Evolutionary conservation across 768 basidiomycete species (phyloP).

Genomic region (Lanmaoa rubissima): DNA sequence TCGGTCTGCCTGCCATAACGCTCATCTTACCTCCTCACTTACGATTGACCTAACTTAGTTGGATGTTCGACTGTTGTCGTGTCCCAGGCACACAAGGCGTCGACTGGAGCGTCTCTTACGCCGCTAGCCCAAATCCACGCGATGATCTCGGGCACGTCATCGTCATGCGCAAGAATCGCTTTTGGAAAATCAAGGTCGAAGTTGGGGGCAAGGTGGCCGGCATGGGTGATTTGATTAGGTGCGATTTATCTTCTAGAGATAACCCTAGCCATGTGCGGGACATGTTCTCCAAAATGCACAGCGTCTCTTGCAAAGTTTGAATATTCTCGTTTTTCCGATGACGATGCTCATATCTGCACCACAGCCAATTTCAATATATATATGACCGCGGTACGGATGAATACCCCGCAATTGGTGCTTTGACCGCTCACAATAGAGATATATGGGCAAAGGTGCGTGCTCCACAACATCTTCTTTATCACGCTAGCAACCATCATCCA

Average conservation of each 20-base stretch:
- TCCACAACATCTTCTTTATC: neutral
- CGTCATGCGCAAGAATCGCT: constrained; percentile 79
- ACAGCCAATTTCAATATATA: constrained; percentile 70
- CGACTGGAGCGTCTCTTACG: constrained; percentile 76
- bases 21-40: neutral
- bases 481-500: neutral
- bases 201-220: constrained; percentile 57
- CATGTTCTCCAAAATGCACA: neutral
- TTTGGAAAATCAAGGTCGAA: constrained; percentile 75
- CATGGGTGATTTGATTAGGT: constrained; percentile 66
- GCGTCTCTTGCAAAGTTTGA: neutral
- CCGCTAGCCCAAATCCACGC: constrained; percentile 39
- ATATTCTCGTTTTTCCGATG: neutral
- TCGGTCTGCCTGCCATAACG: constrained; percentile 42
- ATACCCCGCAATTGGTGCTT: constrained; percentile 72
- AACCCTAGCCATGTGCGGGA: neutral
- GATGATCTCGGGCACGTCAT: constrained; percentile 72
- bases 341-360: constrained; percentile 5
- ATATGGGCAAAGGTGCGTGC: constrained; percentile 76
- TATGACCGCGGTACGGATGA: constrained; percentile 59
- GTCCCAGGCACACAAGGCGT: constrained; percentile 69
- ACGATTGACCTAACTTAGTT: constrained; percentile 42
- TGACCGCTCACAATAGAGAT: constrained; percentile 81
- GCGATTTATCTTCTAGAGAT: constrained; percentile 10
- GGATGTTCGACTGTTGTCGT: constrained; percentile 93